Evolutionary conservation across 1,284 basidiomycete species (phyloP).

Genomic region (Pseudozyma sp.): DNA sequence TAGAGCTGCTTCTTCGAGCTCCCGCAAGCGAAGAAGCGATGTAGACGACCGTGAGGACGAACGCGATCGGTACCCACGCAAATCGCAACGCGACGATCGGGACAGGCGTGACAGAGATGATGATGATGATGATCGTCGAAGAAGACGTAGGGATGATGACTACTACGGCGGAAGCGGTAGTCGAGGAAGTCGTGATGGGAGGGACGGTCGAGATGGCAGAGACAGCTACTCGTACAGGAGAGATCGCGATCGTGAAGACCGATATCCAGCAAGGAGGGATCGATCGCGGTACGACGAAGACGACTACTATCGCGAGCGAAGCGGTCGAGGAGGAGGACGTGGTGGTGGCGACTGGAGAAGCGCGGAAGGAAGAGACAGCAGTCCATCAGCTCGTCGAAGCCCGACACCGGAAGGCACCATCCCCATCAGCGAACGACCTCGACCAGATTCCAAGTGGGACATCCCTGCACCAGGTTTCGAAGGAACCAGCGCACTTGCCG

Average conservation of each 20-base stretch:
- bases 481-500: conserved; percentile 91
- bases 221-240: conserved; percentile 20
- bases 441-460: conserved; percentile 94
- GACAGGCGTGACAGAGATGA: conserved; percentile 62
- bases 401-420: conserved; percentile 89
- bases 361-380: conserved; percentile 62
- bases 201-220: conserved; percentile 14
- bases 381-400: conserved; percentile 81
- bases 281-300: conserved; percentile 42
- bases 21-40: conserved; percentile 26
- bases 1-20: conserved; percentile 21
- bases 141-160: conserved; percentile 51
- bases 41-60: conserved; percentile 37
- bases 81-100: conserved; percentile 38
- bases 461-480: conserved; percentile 94
- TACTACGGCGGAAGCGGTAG: conserved; percentile 32
- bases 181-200: conserved; percentile 21
- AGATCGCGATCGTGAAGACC: conserved; percentile 35
- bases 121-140: conserved; percentile 43
- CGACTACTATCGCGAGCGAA: conserved; percentile 61
- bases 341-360: conserved; percentile 69
- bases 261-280: conserved; percentile 35
- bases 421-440: conserved; percentile 84
- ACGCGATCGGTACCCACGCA: conserved; percentile 39
- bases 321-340: conserved; percentile 60